Conservation (phyloP, 106 monocot species). For the Triglochin maritima region DNA sequence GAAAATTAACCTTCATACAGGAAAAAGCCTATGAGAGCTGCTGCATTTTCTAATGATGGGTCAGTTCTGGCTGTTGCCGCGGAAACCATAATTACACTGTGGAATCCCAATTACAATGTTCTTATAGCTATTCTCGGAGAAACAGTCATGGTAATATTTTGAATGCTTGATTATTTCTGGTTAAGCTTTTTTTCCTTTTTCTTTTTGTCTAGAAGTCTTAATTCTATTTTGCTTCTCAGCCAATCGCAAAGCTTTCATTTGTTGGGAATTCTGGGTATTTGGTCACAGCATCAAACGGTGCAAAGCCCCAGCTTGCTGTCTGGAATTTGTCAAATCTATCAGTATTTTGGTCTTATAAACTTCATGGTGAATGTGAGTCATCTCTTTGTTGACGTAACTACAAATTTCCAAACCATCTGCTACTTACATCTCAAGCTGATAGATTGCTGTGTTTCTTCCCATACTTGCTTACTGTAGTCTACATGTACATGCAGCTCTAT, state of each 20-base stretch:
- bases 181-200: neutral
- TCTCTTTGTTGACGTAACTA: neutral
- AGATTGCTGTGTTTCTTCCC: neutral
- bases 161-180: neutral
- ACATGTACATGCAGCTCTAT: conserved; percentile 40
- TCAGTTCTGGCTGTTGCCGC: conserved; percentile 92
- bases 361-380: conserved; percentile 59
- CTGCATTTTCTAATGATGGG: conserved; percentile 89
- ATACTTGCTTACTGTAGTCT: conserved; percentile 1
- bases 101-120: conserved; percentile 76
- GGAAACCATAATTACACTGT: conserved; percentile 61
- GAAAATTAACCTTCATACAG: conserved; percentile 28
- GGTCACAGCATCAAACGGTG: conserved; percentile 39
- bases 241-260: conserved; percentile 60
- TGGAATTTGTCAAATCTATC: conserved; percentile 70
- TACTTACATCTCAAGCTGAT: neutral
- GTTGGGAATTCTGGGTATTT: conserved; percentile 62
- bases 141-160: conserved; percentile 41
- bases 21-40: conserved; percentile 76
- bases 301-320: conserved; percentile 52
- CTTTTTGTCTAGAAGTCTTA: neutral
- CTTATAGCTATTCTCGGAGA: conserved; percentile 83
- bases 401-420: neutral
- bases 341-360: conserved; percentile 73
- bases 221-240: conserved; percentile 32